Evolutionary conservation across 129 eudicot genomes (phyloP), one percentile per base, ranked within the genome.

Genomic region (Lactuca sativa): DNA sequence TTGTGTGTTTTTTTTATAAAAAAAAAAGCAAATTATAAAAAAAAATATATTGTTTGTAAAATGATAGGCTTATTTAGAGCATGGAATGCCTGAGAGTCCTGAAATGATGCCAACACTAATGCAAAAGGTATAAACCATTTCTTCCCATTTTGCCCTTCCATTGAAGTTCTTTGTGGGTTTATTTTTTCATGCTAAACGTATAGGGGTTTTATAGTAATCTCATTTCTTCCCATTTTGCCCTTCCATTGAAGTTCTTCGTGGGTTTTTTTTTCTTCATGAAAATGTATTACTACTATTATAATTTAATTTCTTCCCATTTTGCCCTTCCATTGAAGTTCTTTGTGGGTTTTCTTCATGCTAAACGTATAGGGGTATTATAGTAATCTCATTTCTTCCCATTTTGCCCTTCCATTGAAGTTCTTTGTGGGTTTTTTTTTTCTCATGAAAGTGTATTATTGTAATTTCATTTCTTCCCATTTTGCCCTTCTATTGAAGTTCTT

Each of bases 1-100:
- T 69, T 32, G 6, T 57, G 18, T 55, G 3, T 74, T 54, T 47
- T 47, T 47, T 12, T 47, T 25, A 25, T n/a, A 25, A 1, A 0
- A 25, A 9, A 2, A 5, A 4, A 47, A 47, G 52, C 15, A 47
- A 10, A 47, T 10, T 47, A 47, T 0, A 9, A 43, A 43, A 43
- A 47, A 47, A 21, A 21, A 21, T 21, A 21, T 11, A 47, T 47
- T 47, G 1, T 47, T 47, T 47, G 60, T 61, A 13, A 64, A n/a
- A 65, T 73, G 59, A 64, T 85, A 93, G 98, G 97, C 90, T 59
- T 87, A 82, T 80, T 59, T 93, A 81, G 97, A 85, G 83, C 90
- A 87, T 69, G 95, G 98, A 58, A 80, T 87, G 67, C 96, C 88
- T 3, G 88, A 80, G 14, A 83, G 67, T 67, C 95, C 95, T 43